Conservation (phyloP, 305 asterid species). For the Fraxinus velutina region DNA sequence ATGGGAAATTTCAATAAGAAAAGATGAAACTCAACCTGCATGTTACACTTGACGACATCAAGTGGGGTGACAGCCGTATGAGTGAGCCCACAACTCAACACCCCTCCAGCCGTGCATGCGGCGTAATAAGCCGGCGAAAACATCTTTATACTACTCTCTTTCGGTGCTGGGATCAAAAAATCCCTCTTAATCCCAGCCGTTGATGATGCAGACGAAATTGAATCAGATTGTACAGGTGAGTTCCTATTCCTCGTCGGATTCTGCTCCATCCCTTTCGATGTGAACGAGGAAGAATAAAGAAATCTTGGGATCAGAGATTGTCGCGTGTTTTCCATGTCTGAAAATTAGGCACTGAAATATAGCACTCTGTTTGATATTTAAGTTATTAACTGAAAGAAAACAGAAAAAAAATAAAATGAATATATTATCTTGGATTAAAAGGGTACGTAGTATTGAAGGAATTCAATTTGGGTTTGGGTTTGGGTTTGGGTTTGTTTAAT, state of each 20-base stretch:
- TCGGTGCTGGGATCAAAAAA: constrained; percentile 59
- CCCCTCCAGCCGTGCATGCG: constrained; percentile 65
- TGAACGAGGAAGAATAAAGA: constrained; percentile 43
- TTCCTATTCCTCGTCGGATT: constrained; percentile 3
- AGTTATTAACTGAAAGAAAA: not conserved
- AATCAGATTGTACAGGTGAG: not conserved
- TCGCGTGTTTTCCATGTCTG: constrained; percentile 27
- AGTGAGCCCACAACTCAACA: constrained; percentile 62
- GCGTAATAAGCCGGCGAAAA: constrained; percentile 62
- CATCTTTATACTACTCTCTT: constrained; percentile 63
- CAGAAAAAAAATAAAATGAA: constrained; percentile 8
- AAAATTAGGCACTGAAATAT: not conserved
- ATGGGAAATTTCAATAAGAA: not conserved
- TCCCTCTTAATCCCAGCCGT: constrained; percentile 15
- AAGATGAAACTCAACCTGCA: constrained; percentile 53
- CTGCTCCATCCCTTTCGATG: constrained; percentile 26
- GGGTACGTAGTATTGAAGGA: not conserved
- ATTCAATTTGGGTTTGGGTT: not conserved
- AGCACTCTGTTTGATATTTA: not conserved
- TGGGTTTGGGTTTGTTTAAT: too few species aligned
- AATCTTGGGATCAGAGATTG: constrained; percentile 57
- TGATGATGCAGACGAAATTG: constrained; percentile 15
- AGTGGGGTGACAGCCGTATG: constrained; percentile 81
- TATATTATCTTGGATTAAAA: not conserved
- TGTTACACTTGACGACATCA: constrained; percentile 84